Evolutionary conservation across 164 flowering plant genomes (phyloP).

Genomic region (Echeveria elegans): DNA sequence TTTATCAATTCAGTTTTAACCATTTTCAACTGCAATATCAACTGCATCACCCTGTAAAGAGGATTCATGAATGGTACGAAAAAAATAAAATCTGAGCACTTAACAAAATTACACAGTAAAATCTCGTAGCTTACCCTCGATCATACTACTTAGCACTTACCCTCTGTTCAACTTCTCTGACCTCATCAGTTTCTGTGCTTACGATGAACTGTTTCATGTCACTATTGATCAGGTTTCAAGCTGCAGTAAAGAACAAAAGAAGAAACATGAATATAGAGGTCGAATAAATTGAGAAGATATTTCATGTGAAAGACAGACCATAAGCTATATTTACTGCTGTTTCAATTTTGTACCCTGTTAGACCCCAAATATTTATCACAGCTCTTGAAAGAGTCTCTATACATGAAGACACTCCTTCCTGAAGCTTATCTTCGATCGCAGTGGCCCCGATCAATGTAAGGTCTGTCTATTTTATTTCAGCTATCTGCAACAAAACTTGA

Average conservation of each 20-base stretch:
- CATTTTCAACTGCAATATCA: too few species aligned
- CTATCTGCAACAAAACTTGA: conserved; percentile 41
- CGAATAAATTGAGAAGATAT: too few species aligned
- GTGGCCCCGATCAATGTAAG: conserved; percentile 82
- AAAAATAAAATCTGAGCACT: neutral
- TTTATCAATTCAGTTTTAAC: conserved; percentile 58
- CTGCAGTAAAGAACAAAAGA: conserved; percentile 31
- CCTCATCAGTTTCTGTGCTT: conserved; percentile 86
- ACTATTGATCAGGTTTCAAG: conserved; percentile 85
- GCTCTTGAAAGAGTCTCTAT: conserved; percentile 93
- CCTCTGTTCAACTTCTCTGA: conserved; percentile 76
- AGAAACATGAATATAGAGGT: neutral
- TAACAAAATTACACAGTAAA: neutral
- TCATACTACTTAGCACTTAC: conserved; percentile 26
- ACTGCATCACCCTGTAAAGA: conserved; percentile 64
- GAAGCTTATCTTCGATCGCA: conserved; percentile 99
- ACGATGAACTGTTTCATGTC: conserved; percentile 87
- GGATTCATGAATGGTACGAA: neutral
- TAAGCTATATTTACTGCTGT: conserved; percentile 96
- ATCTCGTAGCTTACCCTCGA: neutral
- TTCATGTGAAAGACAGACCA: conserved; percentile 32
- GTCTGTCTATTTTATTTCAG: conserved; percentile 77
- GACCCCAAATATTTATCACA: conserved; percentile 94
- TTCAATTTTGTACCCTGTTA: conserved; percentile 97
- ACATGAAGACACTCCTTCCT: conserved; percentile 92